phyloP scores from a whole-genome alignment of 2,329 filamentous ascomycete genomes.

The Diaporthe sp. region DNA sequence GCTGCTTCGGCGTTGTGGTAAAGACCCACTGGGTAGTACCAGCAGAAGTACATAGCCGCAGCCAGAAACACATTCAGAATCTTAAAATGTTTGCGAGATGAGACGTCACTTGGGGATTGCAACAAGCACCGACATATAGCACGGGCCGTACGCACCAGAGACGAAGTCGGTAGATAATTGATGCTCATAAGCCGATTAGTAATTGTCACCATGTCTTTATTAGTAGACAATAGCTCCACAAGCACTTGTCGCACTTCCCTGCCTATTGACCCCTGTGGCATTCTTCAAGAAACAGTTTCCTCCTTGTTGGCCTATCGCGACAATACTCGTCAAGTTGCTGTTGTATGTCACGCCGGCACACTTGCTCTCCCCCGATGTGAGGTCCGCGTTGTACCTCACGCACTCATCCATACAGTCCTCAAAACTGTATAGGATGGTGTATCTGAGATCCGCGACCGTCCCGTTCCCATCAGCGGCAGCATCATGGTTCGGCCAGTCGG shows the following conservation, averaged over 20 bases:
- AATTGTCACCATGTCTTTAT: no score
- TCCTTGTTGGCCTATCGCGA: conserved; percentile 5
- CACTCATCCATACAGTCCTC: conserved; percentile 22
- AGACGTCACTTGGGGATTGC: no score
- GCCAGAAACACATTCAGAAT: no score
- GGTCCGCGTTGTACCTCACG: neutral
- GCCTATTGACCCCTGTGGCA: neutral
- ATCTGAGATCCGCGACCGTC: neutral
- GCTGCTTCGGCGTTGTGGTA: no score
- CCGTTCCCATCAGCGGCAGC: conserved; percentile 14
- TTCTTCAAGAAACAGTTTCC: conserved; percentile 19
- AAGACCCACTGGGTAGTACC: no score
- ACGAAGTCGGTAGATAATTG: no score
- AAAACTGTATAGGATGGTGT: neutral
- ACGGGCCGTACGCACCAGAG: no score
- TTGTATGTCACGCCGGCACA: conserved; percentile 10
- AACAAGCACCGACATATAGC: no score
- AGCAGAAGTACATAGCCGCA: no score
- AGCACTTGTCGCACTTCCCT: conserved; percentile 21
- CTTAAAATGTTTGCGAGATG: no score
- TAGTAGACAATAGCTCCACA: conserved; percentile 13
- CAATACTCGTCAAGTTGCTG: conserved; percentile 20
- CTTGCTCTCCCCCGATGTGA: neutral
- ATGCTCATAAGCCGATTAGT: no score
- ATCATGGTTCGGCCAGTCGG: conserved; percentile 3